Base-by-base conservation (phyloP, 1,139 yeast species). In the Lodderomyces metapsilosis region DNA sequence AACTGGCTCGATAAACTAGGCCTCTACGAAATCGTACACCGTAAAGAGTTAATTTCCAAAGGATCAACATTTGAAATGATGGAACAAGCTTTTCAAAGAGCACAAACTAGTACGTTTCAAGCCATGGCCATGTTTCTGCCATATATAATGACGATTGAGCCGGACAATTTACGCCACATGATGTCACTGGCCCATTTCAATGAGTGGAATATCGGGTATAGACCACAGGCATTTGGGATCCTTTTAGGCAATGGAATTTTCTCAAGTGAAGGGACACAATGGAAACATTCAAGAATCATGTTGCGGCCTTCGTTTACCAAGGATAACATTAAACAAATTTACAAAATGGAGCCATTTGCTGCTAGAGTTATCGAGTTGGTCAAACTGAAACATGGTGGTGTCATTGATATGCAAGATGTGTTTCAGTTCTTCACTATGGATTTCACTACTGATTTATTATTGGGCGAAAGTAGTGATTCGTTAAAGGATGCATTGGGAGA, bases 271-370 rank as follows among this genome's bases (percentile, higher is more conserved):
- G 80, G 80, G 8, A 67, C 61, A 23, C 76, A 71, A 3, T 77
- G 82, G 82, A 71, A 74, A 50, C 78, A 75, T 49, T 64, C 76
- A 30, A 61, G 82, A 40, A 71, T 76, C 3, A 57, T 77, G 67
- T 63, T 77, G 48, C 62, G 82, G 40, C 82, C 82, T 1, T 78
- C 74, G 52, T 77, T 77, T 52, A 61, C 74, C 12, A 62, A 76
- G 38, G 79, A 74, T 47, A 76, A 75, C 51, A 68, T 77, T 31
- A 67, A 74, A 11, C 79, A 74, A 45, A 63, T 76, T 34, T 60
- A 63, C 40, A 49, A 65, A 10, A 61, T 76, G 51, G 78, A 74
- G 48, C 57, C 54, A 10, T 78, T 73, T 47, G 50, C 71, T 6
- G 66, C 64, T 46, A 53, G 51, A 12, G 56, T 75, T 40, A 56